Percentiles rank a stretch among this genome's conserved stretches.
phyloP scores from a whole-genome alignment of 495 filamentous ascomycete species.

The Xylaria flabelliformis region DNA sequence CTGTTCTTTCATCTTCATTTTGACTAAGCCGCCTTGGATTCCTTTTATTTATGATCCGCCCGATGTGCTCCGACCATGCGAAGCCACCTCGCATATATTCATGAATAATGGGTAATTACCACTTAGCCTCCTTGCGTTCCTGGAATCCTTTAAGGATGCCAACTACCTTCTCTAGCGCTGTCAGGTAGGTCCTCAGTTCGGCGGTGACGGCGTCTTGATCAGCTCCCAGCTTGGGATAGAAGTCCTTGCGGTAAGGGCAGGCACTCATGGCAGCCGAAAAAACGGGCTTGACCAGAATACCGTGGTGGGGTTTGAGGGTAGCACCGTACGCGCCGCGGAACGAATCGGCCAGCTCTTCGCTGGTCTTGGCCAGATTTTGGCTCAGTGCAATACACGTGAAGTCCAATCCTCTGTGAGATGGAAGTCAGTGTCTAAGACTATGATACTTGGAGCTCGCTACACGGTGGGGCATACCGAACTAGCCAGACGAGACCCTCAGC shows the following conservation, averaged over 20 bases:
- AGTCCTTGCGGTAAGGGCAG: conserved; percentile 88
- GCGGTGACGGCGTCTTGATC: conserved; percentile 65
- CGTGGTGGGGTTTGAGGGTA: conserved; percentile 92
- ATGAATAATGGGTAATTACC: conserved; percentile 48
- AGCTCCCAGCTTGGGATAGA: conserved; percentile 82
- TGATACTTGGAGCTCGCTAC: not conserved
- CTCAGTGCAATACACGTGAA: conserved; percentile 88
- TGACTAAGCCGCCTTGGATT: not conserved
- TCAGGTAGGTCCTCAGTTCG: conserved; percentile 72
- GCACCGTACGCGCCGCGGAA: conserved; percentile 84
- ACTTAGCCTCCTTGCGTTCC: conserved; percentile 71
- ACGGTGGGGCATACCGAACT: conserved; percentile 65
- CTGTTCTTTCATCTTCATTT: not conserved
- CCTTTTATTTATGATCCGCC: not conserved
- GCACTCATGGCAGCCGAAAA: conserved; percentile 92
- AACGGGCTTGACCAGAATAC: conserved; percentile 82
- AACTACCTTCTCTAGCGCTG: conserved; percentile 74
- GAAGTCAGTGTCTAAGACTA: conserved; percentile 8
- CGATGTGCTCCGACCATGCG: not conserved
- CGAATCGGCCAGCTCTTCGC: conserved; percentile 79
- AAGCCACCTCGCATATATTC: not conserved
- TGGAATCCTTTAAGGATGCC: conserved; percentile 77
- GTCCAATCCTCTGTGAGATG: conserved; percentile 73
- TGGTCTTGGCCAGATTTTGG: conserved; percentile 69
- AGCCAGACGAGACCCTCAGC: conserved; percentile 93